A percentile compares a stretch with the other conserved stretches of the same genome.
phyloP scores from a whole-genome alignment of 192 early-diverging fungal genomes.

The Backusella parvicylindrica region DNA sequence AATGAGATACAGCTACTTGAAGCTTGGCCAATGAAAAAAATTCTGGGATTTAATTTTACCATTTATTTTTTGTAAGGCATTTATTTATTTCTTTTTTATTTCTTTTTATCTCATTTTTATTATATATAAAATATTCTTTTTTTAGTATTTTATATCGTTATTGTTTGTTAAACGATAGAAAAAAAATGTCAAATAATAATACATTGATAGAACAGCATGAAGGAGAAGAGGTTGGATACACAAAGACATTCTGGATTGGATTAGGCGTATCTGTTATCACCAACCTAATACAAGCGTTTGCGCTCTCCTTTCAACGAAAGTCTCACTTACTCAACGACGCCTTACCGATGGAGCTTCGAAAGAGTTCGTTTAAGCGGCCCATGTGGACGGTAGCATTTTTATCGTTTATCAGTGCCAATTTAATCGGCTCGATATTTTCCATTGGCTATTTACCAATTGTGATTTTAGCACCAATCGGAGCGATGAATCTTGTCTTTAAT shows the following conservation, averaged over 20 bases:
- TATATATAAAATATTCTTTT: neutral
- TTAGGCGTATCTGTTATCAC: slow-evolving; percentile 18
- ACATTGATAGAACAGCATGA: neutral
- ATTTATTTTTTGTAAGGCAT: neutral
- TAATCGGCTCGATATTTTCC: slow-evolving; percentile 66
- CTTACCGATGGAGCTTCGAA: slow-evolving; percentile 45
- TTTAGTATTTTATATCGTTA: neutral
- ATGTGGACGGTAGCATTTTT: slow-evolving; percentile 68
- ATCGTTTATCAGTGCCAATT: slow-evolving; percentile 65
- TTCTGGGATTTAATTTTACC: neutral
- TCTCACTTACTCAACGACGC: slow-evolving; percentile 62
- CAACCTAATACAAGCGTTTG: slow-evolving; percentile 47
- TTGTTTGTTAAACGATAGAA: no score
- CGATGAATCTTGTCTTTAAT: slow-evolving; percentile 73
- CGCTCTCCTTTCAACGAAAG: slow-evolving; percentile 71
- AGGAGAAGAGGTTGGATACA: neutral
- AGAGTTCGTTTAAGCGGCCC: slow-evolving; percentile 47
- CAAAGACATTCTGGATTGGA: slow-evolving; percentile 25
- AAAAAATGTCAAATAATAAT: neutral
- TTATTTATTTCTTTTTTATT: neutral
- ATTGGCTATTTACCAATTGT: slow-evolving; percentile 76
- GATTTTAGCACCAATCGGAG: slow-evolving; percentile 72
- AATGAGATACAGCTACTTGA: neutral
- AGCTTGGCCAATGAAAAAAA: neutral
- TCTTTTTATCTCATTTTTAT: neutral